These are phyloP conservation scores for Millerozyma miso DNA, from an alignment of 805 yeast species.

Conservation along the genomic window DNA sequence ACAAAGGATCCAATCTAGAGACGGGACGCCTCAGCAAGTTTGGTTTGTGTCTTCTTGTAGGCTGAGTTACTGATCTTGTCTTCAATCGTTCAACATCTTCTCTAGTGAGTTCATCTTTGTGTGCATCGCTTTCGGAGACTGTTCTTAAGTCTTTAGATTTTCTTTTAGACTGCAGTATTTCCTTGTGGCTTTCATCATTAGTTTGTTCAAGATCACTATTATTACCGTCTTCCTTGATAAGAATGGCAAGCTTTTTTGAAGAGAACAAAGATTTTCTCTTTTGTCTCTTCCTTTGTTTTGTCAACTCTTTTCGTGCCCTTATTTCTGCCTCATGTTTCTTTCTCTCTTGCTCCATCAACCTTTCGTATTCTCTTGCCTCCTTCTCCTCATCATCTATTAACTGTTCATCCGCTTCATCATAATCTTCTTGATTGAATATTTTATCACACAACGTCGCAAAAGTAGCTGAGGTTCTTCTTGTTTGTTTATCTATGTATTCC, in stretches of 20 bases:
- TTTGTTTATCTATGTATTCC: constrained; percentile 67
- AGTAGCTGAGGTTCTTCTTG: constrained; percentile 72
- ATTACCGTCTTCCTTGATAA: constrained; percentile 32
- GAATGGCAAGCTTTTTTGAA: constrained; percentile 32
- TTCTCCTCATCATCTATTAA: constrained; percentile 41
- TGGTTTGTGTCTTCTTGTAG: constrained; percentile 30
- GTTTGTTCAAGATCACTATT: constrained; percentile 24
- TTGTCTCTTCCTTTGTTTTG: constrained; percentile 40
- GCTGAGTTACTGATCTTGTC: constrained; percentile 45
- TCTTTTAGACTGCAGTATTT: constrained; percentile 34
- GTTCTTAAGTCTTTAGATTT: constrained; percentile 27
- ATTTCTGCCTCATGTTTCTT: constrained; percentile 50
- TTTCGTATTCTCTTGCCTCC: constrained; percentile 42
- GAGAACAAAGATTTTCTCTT: constrained; percentile 38
- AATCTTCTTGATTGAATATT: constrained; percentile 64
- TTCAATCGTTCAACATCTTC: constrained; percentile 43
- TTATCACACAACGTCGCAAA: constrained; percentile 76
- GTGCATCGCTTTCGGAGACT: constrained; percentile 28
- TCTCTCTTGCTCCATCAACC: constrained; percentile 42
- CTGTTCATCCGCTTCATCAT: constrained; percentile 46
- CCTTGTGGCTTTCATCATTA: constrained; percentile 23
- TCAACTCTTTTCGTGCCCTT: constrained; percentile 44
- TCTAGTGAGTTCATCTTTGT: constrained; percentile 31
- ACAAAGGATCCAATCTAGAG: constrained; percentile 54
- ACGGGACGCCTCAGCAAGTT: constrained; percentile 51